These are phyloP conservation scores for Pistacia vera DNA, from an alignment of 345 rosid genomes.

Conservation along the genomic window DNA sequence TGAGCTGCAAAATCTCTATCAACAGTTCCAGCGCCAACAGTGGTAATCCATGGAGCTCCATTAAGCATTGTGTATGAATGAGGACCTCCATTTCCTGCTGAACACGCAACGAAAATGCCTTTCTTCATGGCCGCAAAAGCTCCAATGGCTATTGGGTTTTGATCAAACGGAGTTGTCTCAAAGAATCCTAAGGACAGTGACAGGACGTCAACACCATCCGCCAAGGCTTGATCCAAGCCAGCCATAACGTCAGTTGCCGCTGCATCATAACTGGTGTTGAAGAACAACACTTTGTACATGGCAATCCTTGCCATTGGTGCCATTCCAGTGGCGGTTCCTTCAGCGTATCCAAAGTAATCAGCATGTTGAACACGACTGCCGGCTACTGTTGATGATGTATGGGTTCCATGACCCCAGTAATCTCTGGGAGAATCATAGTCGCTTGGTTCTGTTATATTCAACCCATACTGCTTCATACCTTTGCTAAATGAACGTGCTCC, in stretches of 20 bases:
- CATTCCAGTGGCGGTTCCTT: conserved; percentile 42
- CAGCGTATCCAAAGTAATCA: conserved; percentile 54
- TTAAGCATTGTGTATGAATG: conserved; percentile 38
- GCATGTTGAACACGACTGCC: conserved; percentile 33
- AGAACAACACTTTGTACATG: conserved; percentile 50
- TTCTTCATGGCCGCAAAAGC: conserved; percentile 53
- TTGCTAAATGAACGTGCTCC: conserved; percentile 53
- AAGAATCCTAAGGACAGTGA: conserved; percentile 40
- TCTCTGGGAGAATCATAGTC: conserved; percentile 62
- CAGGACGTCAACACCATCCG: conserved; percentile 51
- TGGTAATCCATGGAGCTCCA: conserved; percentile 51
- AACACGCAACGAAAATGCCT: conserved; percentile 52
- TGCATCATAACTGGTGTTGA: conserved; percentile 15
- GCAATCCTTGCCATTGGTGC: conserved; percentile 64
- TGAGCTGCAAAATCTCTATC: conserved; percentile 35
- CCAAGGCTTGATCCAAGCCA: conserved; percentile 58
- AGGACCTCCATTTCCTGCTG: conserved; percentile 52
- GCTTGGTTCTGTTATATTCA: conserved; percentile 31
- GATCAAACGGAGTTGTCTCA: conserved; percentile 37
- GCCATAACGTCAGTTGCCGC: conserved; percentile 49
- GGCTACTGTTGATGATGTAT: conserved; percentile 50
- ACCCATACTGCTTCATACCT: conserved; percentile 38
- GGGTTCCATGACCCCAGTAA: conserved; percentile 51
- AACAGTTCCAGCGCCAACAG: conserved; percentile 44
- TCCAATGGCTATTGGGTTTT: conserved; percentile 55